Evolutionary conservation across 495 filamentous ascomycete species (phyloP).

Genomic region (Lentithecium fluviatile): DNA sequence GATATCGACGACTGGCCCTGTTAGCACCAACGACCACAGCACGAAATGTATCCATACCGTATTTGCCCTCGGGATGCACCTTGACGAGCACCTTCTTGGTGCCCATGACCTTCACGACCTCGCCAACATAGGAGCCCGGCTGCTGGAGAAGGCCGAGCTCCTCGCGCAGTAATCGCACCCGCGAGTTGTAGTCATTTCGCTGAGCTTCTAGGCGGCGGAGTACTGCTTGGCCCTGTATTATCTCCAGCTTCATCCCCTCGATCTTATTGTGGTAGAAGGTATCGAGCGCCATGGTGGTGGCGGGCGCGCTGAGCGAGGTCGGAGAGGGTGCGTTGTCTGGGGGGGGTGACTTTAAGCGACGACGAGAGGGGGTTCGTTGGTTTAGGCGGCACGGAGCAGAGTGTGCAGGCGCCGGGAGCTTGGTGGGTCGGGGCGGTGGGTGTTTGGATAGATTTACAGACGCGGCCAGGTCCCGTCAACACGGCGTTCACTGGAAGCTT

Average conservation of each 20-base stretch:
- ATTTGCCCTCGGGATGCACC: slow-evolving; percentile 99
- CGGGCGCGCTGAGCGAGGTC: slow-evolving; percentile 4
- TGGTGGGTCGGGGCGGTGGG: neutral
- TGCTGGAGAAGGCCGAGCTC: slow-evolving; percentile 96
- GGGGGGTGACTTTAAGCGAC: neutral
- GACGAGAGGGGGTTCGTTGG: neutral
- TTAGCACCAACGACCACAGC: neutral
- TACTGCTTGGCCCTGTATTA: slow-evolving; percentile 95
- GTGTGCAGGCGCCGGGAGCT: neutral
- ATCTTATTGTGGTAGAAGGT: slow-evolving; percentile 99
- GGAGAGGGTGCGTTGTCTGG: neutral
- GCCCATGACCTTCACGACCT: slow-evolving; percentile 99
- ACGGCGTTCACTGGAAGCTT: slow-evolving; percentile 12
- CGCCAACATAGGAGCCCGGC: slow-evolving; percentile 95
- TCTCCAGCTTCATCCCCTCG: slow-evolving; percentile 99
- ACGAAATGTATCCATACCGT: slow-evolving; percentile 63
- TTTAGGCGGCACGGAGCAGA: no score
- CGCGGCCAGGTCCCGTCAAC: neutral
- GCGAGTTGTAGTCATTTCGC: slow-evolving; percentile 98
- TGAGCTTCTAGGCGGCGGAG: slow-evolving; percentile 94
- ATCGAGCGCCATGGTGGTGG: slow-evolving; percentile 84
- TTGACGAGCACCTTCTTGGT: slow-evolving; percentile 99
- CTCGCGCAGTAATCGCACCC: slow-evolving; percentile 91
- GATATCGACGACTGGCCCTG: slow-evolving; percentile 81
- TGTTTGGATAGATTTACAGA: slow-evolving; percentile 6